Conservation (phyloP, 768 basidiomycete species). For the Asterophora parasitica region DNA sequence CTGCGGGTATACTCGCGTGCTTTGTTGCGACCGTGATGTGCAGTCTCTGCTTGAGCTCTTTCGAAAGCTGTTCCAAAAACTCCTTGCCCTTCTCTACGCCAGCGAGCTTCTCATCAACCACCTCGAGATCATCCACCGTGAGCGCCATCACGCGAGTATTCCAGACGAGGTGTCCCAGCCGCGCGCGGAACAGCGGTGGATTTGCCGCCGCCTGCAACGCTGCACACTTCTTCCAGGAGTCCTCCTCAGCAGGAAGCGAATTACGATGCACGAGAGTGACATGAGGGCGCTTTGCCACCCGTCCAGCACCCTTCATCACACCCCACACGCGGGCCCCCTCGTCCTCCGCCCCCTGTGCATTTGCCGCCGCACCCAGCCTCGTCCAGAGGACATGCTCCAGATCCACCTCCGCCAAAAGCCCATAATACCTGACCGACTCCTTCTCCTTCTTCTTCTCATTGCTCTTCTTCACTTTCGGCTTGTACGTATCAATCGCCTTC, state of each 20-base stretch:
- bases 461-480: constrained; percentile 29
- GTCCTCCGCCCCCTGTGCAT: constrained; percentile 20
- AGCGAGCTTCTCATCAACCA: constrained; percentile 20
- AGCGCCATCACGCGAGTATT: constrained; percentile 78
- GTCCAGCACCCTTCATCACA: constrained; percentile 34
- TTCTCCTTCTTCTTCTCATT: constrained; percentile 30
- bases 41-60: constrained; percentile 44
- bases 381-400: constrained; percentile 42
- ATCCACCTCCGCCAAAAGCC: constrained; percentile 69
- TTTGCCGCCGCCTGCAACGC: constrained; percentile 30
- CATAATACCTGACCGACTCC: constrained; percentile 65
- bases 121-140: constrained; percentile 56
- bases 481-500: constrained; percentile 36
- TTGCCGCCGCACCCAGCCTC: constrained; percentile 27
- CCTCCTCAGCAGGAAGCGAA: constrained; percentile 23
- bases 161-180: constrained; percentile 63
- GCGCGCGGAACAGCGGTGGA: constrained; percentile 57
- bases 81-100: constrained; percentile 22
- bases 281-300: constrained; percentile 66
- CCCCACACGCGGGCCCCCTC: constrained; percentile 43
- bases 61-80: constrained; percentile 45
- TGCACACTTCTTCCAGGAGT: constrained; percentile 47
- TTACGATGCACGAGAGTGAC: constrained; percentile 81
- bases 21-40: constrained; percentile 89
- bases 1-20: constrained; percentile 43